Evolutionary conservation across 2,329 filamentous ascomycete genomes (phyloP).

Genomic region (Clathrospora elynae): DNA sequence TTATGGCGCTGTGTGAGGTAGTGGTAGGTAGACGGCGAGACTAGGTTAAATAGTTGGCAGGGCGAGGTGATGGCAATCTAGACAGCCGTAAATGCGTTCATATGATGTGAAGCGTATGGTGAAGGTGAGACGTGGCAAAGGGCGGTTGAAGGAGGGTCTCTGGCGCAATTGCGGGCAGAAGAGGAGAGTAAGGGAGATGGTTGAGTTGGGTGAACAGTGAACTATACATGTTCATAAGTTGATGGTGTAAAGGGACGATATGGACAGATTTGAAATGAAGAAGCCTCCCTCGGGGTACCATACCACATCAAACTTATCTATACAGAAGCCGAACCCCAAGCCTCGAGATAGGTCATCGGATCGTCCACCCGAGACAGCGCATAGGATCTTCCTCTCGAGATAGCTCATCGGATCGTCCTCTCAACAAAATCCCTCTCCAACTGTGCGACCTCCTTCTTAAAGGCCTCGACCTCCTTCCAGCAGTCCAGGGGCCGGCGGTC

Average conservation of each 20-base stretch:
- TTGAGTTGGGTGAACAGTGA: not conserved
- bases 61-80: no score
- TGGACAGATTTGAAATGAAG: not conserved
- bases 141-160: not conserved
- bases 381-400: not conserved
- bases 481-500: slow-evolving; percentile 90
- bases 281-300: slow-evolving; percentile 8
- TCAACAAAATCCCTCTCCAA: slow-evolving; percentile 89
- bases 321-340: slow-evolving; percentile 24
- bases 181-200: not conserved
- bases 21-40: no score
- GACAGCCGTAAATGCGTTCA: no score
- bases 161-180: slow-evolving; percentile 6
- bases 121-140: not conserved
- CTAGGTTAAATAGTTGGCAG: no score
- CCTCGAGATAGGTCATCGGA: not conserved
- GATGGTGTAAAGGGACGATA: not conserved
- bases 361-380: not conserved
- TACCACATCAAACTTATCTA: slow-evolving; percentile 25
- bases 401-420: slow-evolving; percentile 65
- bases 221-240: no score
- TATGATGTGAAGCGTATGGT: no score
- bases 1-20: no score
- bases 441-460: slow-evolving; percentile 85
- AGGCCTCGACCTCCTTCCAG: slow-evolving; percentile 89